These are phyloP conservation scores for Spergularia marina DNA, from an alignment of 148 eudicot species.

Conservation along the genomic window DNA sequence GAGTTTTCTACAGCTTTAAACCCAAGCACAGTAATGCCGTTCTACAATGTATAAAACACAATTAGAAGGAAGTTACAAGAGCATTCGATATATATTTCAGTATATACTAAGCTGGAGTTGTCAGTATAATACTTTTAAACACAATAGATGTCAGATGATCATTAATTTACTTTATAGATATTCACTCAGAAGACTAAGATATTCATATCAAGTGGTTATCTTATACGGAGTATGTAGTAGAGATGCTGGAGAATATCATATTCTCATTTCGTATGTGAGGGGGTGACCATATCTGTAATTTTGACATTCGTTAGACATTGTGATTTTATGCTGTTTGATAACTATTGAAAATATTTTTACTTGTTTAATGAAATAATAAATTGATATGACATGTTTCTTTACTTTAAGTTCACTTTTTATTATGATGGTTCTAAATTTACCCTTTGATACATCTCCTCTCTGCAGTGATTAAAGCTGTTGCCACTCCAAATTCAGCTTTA, in stretches of 20 bases:
- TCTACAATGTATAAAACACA: not conserved
- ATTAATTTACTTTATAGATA: not conserved
- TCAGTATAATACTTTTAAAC: not conserved
- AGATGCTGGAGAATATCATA: not conserved
- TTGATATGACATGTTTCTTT: not conserved
- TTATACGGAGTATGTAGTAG: not conserved
- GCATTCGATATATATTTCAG: not conserved
- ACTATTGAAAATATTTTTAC: too few species aligned
- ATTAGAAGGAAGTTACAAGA: not conserved
- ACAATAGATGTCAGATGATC: not conserved
- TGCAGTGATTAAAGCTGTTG: conserved; percentile 77
- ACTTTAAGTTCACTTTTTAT: not conserved
- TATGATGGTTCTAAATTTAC: not conserved
- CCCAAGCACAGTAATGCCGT: not conserved
- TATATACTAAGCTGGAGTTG: not conserved
- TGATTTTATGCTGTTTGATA: not conserved
- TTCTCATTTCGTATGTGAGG: not conserved
- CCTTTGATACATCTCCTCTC: not conserved
- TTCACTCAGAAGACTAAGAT: not conserved
- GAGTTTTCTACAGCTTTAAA: not conserved
- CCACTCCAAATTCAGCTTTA: conserved; percentile 61
- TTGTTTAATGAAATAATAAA: not conserved
- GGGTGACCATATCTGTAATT: not conserved
- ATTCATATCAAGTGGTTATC: not conserved
- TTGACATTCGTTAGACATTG: not conserved